phyloP scores from a whole-genome alignment of 768 basidiomycete species.

The Calocera cornea region DNA sequence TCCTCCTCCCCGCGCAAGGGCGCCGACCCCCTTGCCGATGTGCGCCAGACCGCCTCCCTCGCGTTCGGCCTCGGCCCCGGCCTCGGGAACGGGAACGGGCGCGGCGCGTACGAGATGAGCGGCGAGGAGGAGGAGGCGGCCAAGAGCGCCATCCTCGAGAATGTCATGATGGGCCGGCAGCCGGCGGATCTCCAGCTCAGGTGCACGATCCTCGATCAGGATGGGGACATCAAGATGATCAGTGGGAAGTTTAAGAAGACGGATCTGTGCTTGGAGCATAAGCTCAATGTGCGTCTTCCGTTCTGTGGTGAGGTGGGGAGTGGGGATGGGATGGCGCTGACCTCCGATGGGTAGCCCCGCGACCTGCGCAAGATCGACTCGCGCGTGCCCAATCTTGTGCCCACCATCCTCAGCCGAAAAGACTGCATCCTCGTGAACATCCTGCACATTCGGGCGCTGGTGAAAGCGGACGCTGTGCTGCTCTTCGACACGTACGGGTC shows the following conservation, averaged over 20 bases:
- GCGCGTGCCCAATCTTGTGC: slow-evolving; percentile 82
- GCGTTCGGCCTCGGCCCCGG: no score
- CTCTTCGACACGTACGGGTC: slow-evolving; percentile 89
- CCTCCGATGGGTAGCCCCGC: slow-evolving; percentile 46
- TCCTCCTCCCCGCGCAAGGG: background rate
- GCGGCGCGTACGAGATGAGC: background rate
- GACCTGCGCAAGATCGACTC: slow-evolving; percentile 96
- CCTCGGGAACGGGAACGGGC: background rate
- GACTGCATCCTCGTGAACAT: slow-evolving; percentile 88
- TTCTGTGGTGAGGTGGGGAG: slow-evolving; percentile 8
- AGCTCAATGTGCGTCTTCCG: slow-evolving; percentile 59
- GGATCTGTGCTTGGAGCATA: slow-evolving; percentile 75
- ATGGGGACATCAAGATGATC: slow-evolving; percentile 75
- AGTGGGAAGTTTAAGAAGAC: slow-evolving; percentile 84
- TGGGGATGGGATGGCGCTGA: slow-evolving; percentile 11
- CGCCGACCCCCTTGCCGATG: no score
- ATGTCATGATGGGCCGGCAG: slow-evolving; percentile 74
- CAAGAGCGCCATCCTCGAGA: slow-evolving; percentile 63
- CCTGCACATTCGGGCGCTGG: slow-evolving; percentile 84
- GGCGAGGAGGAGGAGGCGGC: slow-evolving; percentile 49
- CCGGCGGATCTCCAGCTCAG: slow-evolving; percentile 82
- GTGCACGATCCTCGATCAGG: slow-evolving; percentile 76
- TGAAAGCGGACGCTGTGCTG: slow-evolving; percentile 83
- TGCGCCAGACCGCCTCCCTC: no score
- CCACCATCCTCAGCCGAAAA: slow-evolving; percentile 79